Evolutionary conservation across 1,139 yeast species (phyloP).

Genomic region (Tardiomyces depauwii): DNA sequence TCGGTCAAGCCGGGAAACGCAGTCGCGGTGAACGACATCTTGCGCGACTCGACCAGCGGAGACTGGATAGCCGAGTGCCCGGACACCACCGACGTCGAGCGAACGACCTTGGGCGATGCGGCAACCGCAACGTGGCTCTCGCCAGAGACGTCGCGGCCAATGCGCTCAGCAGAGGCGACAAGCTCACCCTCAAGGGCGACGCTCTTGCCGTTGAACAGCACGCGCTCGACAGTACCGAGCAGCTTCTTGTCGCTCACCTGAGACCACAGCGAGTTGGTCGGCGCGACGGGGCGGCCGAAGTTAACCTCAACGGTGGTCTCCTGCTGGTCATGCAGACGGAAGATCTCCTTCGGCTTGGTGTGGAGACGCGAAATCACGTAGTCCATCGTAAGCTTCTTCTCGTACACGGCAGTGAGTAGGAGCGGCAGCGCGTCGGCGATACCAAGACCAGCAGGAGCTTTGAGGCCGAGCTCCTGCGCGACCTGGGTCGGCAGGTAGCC

Average conservation of each 20-base stretch:
- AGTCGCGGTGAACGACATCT: not conserved
- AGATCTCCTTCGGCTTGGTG: slow-evolving; percentile 71
- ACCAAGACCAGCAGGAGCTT: slow-evolving; percentile 62
- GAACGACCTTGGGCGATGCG: not conserved
- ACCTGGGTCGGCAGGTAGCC: slow-evolving; percentile 70
- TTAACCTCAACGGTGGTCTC: slow-evolving; percentile 70
- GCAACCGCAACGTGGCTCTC: not conserved
- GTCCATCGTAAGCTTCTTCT: slow-evolving; percentile 57
- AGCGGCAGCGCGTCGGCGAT: slow-evolving; percentile 73
- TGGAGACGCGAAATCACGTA: slow-evolving; percentile 69
- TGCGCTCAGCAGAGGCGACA: slow-evolving; percentile 38
- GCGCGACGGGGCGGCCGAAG: slow-evolving; percentile 51
- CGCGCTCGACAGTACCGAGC: slow-evolving; percentile 82
- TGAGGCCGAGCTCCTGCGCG: slow-evolving; percentile 52
- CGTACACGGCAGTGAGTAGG: slow-evolving; percentile 68
- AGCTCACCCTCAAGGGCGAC: slow-evolving; percentile 76
- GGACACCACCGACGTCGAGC: not conserved
- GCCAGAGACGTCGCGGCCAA: slow-evolving; percentile 37
- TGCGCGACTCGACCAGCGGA: not conserved
- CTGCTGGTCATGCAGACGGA: slow-evolving; percentile 73
- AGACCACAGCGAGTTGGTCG: slow-evolving; percentile 36
- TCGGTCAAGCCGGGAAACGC: not conserved
- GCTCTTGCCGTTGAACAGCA: slow-evolving; percentile 64
- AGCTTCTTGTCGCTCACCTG: slow-evolving; percentile 39
- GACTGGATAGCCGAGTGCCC: not conserved